Conservation (phyloP, 495 filamentous ascomycete genomes). For the Penicillium alfredii region DNA sequence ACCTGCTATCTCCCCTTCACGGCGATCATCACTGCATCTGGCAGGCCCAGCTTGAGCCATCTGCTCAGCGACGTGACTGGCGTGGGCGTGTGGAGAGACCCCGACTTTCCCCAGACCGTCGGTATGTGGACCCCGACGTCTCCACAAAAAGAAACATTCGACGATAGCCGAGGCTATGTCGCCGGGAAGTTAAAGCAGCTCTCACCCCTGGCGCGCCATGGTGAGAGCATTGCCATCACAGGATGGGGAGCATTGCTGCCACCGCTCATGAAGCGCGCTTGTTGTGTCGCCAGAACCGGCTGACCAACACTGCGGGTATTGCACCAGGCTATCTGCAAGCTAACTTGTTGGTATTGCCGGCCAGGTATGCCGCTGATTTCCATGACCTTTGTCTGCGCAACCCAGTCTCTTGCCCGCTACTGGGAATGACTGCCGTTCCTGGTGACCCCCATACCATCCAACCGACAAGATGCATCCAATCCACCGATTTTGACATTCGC, state of each 20-base stretch:
- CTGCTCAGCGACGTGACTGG: too few species aligned
- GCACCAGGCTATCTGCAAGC: slow-evolving; percentile 50
- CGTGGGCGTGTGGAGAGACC: slow-evolving; percentile 5
- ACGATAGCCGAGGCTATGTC: slow-evolving; percentile 14
- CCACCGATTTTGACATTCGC: slow-evolving; percentile 41
- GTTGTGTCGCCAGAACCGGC: slow-evolving; percentile 33
- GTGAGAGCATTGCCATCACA: too few species aligned
- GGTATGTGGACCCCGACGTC: slow-evolving; percentile 22
- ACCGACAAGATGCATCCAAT: slow-evolving; percentile 22
- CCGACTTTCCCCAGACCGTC: slow-evolving; percentile 17
- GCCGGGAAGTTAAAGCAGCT: too few species aligned
- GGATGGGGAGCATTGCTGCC: slow-evolving; percentile 7
- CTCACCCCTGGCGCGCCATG: too few species aligned
- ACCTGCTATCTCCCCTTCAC: too few species aligned
- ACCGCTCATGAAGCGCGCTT: slow-evolving; percentile 39
- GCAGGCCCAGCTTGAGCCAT: slow-evolving; percentile 2
- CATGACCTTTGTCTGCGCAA: slow-evolving; percentile 48
- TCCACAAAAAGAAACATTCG: too few species aligned
- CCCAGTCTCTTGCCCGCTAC: slow-evolving; percentile 52
- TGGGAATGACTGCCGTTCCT: slow-evolving; percentile 28
- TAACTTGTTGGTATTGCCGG: slow-evolving; percentile 51
- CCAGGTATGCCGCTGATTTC: slow-evolving; percentile 46
- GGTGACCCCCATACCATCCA: slow-evolving; percentile 15
- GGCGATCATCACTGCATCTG: slow-evolving; percentile 4
- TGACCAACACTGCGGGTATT: slow-evolving; percentile 44